A percentile compares a stretch with the other conserved stretches of the same genome.
These are phyloP conservation scores for Pseudopithomyces maydicus DNA, from an alignment of 2,329 filamentous ascomycete species.

Conservation along the genomic window DNA sequence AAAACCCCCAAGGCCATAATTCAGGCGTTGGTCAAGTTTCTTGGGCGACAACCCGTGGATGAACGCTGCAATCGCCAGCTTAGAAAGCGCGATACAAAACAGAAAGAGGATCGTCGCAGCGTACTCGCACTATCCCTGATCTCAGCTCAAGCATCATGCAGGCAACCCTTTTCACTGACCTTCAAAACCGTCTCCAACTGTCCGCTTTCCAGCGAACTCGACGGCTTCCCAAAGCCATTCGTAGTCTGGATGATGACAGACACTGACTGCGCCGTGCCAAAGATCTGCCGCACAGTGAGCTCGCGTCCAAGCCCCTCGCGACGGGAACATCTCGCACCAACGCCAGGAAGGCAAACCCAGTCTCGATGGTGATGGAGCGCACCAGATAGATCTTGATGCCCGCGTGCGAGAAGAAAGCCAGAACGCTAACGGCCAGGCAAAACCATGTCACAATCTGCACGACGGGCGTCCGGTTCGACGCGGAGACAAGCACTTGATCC, in stretches of 20 bases:
- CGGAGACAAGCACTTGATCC: constrained; percentile 21
- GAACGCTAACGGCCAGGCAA: constrained; percentile 18
- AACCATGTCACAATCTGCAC: constrained; percentile 33
- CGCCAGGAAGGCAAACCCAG: constrained; percentile 16
- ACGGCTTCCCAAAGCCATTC: constrained; percentile 27
- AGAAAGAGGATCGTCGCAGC: constrained; percentile 30
- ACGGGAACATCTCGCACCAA: constrained; percentile 13
- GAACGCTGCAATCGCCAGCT: constrained; percentile 32
- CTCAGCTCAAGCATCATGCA: not conserved
- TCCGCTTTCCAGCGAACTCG: constrained; percentile 13
- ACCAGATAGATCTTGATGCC: constrained; percentile 26
- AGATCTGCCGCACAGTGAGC: constrained; percentile 13
- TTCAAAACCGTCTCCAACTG: constrained; percentile 11
- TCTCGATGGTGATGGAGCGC: constrained; percentile 12
- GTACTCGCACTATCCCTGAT: constrained; percentile 27
- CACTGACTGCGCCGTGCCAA: constrained; percentile 24
- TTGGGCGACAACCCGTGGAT: constrained; percentile 27
- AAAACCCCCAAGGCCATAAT: constrained; percentile 15
- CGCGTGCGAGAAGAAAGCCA: constrained; percentile 27
- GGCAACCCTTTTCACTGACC: not conserved
- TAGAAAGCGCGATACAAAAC: constrained; percentile 30
- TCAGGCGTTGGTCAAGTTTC: constrained; percentile 17
- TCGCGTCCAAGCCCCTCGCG: not conserved
- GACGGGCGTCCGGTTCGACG: constrained; percentile 25
- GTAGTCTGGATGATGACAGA: constrained; percentile 20